Evolutionary conservation across 2,329 filamentous ascomycete genomes (phyloP).

Genomic region (Ophiocordyceps camponoti-floridani): DNA sequence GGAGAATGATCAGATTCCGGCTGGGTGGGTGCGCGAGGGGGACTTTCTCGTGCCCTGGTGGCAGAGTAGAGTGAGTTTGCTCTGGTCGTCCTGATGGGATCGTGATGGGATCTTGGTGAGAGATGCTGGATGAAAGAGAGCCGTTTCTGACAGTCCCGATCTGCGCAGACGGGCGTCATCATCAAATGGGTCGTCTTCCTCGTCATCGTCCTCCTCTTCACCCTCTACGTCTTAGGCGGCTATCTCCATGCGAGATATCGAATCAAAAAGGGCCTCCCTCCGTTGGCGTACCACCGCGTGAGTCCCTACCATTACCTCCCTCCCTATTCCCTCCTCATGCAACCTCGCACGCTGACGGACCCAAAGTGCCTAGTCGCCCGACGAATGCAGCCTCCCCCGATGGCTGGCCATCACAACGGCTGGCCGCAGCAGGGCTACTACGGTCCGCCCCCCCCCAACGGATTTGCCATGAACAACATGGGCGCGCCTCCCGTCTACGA

Average conservation of each 20-base stretch:
- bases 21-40: slow-evolving; percentile 2
- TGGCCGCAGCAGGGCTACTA: slow-evolving; percentile 8
- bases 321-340: neutral
- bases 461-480: slow-evolving; percentile 32
- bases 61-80: slow-evolving; percentile 9
- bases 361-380: slow-evolving; percentile 33
- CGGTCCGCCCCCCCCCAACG: slow-evolving; percentile 3
- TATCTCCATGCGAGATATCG: slow-evolving; percentile 53
- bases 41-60: slow-evolving; percentile 10
- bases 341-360: neutral
- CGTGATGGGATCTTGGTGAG: too few relatives aligned
- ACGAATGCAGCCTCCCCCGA: slow-evolving; percentile 6
- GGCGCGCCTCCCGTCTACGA: slow-evolving; percentile 41
- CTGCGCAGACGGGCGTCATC: slow-evolving; percentile 36
- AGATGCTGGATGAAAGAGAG: neutral
- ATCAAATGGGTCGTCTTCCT: slow-evolving; percentile 58
- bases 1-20: slow-evolving; percentile 1
- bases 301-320: too few relatives aligned
- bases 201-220: slow-evolving; percentile 36
- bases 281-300: slow-evolving; percentile 55
- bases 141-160: neutral
- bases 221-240: slow-evolving; percentile 46
- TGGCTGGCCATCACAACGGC: slow-evolving; percentile 1
- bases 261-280: slow-evolving; percentile 44
- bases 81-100: neutral